Evolutionary conservation across 176 grass and related monocot species (phyloP).

Genomic region (Panicum miliaceum): DNA sequence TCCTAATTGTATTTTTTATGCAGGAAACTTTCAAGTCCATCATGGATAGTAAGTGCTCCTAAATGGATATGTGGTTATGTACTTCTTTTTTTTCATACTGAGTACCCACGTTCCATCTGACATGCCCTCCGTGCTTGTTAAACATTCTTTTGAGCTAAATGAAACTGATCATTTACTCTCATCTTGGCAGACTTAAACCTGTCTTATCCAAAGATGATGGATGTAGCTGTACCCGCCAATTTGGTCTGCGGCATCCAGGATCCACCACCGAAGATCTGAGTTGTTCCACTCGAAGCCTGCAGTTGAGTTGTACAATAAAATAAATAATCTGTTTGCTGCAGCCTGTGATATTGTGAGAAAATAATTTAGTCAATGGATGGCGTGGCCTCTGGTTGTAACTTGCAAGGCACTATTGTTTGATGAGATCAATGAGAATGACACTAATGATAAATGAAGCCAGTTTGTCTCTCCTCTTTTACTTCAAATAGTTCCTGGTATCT

Average conservation of each 20-base stretch:
- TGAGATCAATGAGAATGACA: slow-evolving; percentile 24
- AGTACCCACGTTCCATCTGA: slow-evolving; percentile 22
- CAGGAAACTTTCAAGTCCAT: slow-evolving; percentile 85
- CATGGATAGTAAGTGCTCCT: slow-evolving; percentile 79
- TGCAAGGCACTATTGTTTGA: background rate
- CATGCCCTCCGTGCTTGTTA: background rate
- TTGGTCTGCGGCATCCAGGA: slow-evolving; percentile 88
- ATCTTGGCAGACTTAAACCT: slow-evolving; percentile 80
- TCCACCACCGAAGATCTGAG: slow-evolving; percentile 56
- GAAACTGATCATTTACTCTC: slow-evolving; percentile 40
- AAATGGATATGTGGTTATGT: background rate
- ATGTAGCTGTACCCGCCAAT: slow-evolving; percentile 82
- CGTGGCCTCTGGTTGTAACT: slow-evolving; percentile 12
- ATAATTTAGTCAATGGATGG: slow-evolving; percentile 16
- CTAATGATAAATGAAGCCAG: background rate
- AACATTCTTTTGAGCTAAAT: background rate
- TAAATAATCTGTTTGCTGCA: slow-evolving; percentile 47
- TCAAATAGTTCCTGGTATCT: background rate
- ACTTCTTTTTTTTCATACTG: background rate
- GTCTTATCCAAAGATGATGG: slow-evolving; percentile 93
- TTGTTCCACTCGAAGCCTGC: slow-evolving; percentile 17
- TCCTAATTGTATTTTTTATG: slow-evolving; percentile 20
- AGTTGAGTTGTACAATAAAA: slow-evolving; percentile 45
- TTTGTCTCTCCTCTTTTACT: background rate
- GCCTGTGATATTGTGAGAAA: slow-evolving; percentile 6